These are phyloP conservation scores for Tulasnella sp. DNA, from an alignment of 768 basidiomycete genomes.

Conservation along the genomic window DNA sequence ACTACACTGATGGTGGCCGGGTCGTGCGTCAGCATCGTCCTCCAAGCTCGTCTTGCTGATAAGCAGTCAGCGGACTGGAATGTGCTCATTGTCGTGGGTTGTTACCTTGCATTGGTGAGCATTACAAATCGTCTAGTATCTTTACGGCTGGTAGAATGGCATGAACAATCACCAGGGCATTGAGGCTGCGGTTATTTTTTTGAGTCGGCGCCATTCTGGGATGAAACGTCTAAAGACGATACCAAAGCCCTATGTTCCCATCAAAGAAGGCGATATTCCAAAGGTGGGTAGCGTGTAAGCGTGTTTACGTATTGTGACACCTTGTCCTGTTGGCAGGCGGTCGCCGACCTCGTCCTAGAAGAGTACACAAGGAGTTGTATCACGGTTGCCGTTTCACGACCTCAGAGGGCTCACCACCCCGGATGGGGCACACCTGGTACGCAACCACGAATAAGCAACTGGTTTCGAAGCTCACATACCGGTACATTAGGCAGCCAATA, in stretches of 20 bases:
- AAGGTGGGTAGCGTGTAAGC: neutral
- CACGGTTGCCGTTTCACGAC: conserved; percentile 3
- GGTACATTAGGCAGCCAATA: conserved; percentile 4
- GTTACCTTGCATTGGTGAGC: conserved; percentile 16
- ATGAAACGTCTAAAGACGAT: conserved; percentile 6
- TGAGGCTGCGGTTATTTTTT: conserved; percentile 6
- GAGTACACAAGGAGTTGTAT: conserved; percentile 18
- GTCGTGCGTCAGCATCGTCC: conserved; percentile 13
- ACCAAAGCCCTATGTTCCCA: conserved; percentile 15
- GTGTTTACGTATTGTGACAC: neutral
- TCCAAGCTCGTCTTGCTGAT: conserved; percentile 14
- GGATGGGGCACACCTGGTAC: conserved; percentile 19
- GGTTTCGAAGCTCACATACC: neutral
- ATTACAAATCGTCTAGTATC: neutral
- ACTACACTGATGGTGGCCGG: conserved; percentile 5
- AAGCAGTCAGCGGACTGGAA: conserved; percentile 16
- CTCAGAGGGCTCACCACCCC: conserved; percentile 2
- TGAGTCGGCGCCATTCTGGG: conserved; percentile 14
- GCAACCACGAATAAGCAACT: neutral
- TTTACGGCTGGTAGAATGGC: neutral
- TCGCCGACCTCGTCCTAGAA: conserved; percentile 9
- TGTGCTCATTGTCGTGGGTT: conserved; percentile 17
- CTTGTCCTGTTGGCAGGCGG: neutral
- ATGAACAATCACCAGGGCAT: conserved; percentile 6
- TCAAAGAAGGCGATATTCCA: conserved; percentile 18